Conservation (phyloP, 495 filamentous ascomycete genomes). For the Penicillium soppii region DNA sequence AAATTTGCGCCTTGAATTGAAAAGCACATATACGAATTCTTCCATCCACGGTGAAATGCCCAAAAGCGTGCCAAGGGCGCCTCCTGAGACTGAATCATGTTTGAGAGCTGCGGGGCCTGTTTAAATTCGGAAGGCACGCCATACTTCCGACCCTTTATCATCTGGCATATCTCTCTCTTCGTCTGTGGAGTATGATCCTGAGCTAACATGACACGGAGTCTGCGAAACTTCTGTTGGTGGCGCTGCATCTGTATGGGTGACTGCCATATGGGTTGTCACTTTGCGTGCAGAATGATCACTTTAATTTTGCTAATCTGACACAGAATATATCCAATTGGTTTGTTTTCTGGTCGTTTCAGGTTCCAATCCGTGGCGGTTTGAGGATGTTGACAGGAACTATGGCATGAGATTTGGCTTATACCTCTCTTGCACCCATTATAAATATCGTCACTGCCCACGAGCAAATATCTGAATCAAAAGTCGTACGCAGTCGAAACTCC, state of each 20-base stretch:
- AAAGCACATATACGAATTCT: too few relatives aligned
- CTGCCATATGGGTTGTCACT: not conserved
- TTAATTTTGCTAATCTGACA: not conserved
- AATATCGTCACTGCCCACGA: not conserved
- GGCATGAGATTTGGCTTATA: not conserved
- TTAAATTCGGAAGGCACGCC: not conserved
- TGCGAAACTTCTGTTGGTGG: slow-evolving; percentile 1
- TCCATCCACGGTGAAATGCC: too few relatives aligned
- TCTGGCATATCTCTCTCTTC: not conserved
- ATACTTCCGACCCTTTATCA: not conserved
- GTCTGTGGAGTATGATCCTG: not conserved
- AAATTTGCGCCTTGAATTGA: too few relatives aligned
- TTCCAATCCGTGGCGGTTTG: too few relatives aligned
- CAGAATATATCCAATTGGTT: not conserved
- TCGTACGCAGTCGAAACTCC: too few relatives aligned
- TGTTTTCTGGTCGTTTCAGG: not conserved
- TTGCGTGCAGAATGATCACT: not conserved
- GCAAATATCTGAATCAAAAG: too few relatives aligned
- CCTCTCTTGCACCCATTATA: not conserved
- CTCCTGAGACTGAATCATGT: not conserved
- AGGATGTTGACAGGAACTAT: not conserved
- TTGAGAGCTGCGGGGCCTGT: not conserved
- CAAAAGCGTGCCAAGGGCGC: slow-evolving; percentile 1
- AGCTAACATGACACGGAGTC: slow-evolving; percentile 11
- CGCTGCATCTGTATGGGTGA: slow-evolving; percentile 9